These are phyloP conservation scores for Anisogramma anomala DNA, from an alignment of 2,329 filamentous ascomycete species.

Conservation along the genomic window DNA sequence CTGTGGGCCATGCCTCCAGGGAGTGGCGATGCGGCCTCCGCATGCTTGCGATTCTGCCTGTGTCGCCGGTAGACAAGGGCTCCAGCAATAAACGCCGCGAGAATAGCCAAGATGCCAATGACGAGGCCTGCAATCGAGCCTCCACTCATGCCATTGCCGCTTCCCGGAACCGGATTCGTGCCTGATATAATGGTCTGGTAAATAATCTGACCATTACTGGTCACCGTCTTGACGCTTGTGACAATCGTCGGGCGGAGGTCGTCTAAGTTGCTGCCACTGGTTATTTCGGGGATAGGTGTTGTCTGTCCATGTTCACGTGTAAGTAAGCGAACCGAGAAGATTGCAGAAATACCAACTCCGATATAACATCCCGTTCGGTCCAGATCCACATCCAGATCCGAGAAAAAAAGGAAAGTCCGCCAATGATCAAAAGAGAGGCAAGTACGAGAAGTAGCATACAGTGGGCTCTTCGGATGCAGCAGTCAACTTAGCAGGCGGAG, in stretches of 20 bases:
- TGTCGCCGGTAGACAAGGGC: slow-evolving; percentile 27
- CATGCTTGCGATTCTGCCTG: slow-evolving; percentile 32
- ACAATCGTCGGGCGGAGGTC: slow-evolving; percentile 19
- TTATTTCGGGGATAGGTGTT: slow-evolving; percentile 13
- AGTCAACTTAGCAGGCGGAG: slow-evolving; percentile 9
- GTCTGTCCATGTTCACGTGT: slow-evolving; percentile 13
- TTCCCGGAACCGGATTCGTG: slow-evolving; percentile 25
- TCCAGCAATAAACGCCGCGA: slow-evolving; percentile 23
- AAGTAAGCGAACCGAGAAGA: slow-evolving; percentile 2
- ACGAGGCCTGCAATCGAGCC: slow-evolving; percentile 42
- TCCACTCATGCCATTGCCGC: slow-evolving; percentile 26
- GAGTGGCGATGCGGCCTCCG: slow-evolving; percentile 30
- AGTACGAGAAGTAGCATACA: slow-evolving; percentile 5
- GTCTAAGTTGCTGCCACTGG: slow-evolving; percentile 19
- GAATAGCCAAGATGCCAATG: slow-evolving; percentile 31
- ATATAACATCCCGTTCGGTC: no score
- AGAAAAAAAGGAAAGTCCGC: no score
- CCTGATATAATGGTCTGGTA: slow-evolving; percentile 41
- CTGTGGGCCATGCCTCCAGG: slow-evolving; percentile 33
- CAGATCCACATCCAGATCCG: no score
- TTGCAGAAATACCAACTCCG: no score
- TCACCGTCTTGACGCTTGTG: slow-evolving; percentile 39
- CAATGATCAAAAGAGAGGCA: no score
- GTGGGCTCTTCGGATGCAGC: slow-evolving; percentile 7
- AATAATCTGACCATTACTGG: slow-evolving; percentile 36